Percentiles rank a stretch among this genome's conserved stretches.
phyloP scores from a whole-genome alignment of 306 rosid species.

The Vigna trinervia region DNA sequence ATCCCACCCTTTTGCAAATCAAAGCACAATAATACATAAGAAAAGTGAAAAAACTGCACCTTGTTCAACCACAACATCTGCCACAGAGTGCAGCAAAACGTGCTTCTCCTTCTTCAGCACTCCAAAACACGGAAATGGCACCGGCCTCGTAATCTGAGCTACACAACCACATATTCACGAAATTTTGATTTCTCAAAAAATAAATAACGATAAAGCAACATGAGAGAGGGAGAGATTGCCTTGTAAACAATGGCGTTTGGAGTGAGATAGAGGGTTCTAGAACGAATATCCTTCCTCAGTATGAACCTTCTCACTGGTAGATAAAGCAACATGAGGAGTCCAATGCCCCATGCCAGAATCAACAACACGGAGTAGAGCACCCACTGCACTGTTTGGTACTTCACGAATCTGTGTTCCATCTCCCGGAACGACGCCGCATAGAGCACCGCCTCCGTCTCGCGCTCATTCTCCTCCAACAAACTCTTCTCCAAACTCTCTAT shows the following conservation, averaged over 20 bases:
- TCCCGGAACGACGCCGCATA: constrained; percentile 80
- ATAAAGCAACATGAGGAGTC: constrained; percentile 81
- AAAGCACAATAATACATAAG: not conserved
- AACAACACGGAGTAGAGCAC: constrained; percentile 74
- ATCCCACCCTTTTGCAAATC: not conserved
- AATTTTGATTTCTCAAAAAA: not conserved
- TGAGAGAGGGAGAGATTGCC: constrained; percentile 38
- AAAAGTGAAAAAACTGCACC: constrained; percentile 53
- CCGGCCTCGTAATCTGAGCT: constrained; percentile 81
- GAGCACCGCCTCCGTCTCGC: constrained; percentile 49
- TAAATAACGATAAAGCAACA: not conserved
- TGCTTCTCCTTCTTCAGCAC: constrained; percentile 90
- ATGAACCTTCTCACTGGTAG: constrained; percentile 72
- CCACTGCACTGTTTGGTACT: constrained; percentile 77
- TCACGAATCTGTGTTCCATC: constrained; percentile 70
- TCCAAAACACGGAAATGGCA: constrained; percentile 92
- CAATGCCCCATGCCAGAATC: constrained; percentile 89
- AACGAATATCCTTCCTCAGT: constrained; percentile 72
- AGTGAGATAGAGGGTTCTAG: constrained; percentile 80
- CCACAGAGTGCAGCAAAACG: constrained; percentile 78
- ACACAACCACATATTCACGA: constrained; percentile 31
- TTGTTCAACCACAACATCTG: constrained; percentile 92
- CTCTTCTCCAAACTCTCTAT: constrained; percentile 70
- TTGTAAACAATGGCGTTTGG: constrained; percentile 79
- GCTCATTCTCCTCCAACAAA: constrained; percentile 46